Evolutionary conservation across 2,329 filamentous ascomycete species (phyloP), one percentile per base, ranked within the genome.

Genomic region (Epichloe brachyelytri): DNA sequence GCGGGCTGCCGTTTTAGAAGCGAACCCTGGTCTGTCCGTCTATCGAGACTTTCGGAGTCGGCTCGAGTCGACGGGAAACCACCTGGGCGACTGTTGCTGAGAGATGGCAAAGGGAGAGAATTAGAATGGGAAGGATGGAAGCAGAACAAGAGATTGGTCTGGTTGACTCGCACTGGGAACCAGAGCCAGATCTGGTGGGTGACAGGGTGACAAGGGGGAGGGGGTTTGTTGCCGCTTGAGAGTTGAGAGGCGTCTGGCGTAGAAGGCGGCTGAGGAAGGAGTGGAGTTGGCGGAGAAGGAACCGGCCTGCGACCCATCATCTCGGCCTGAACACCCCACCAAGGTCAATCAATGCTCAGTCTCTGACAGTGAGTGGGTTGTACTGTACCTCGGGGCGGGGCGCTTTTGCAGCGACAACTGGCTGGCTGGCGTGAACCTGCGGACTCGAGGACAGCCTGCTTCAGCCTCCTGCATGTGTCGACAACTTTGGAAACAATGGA

Each of bases 1-100:
- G 48, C 34, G 36, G 44, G 44, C n/a, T 45, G 52, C 43, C 50
- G 48, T 50, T 45, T 45, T 40, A 53, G 43, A 38, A 41, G 36
- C 22, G 30, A 50, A 41, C n/a, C 48, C 50, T 53, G 51, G 33
- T 48, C 43, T 34, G 14, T 15, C 26, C 30, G 19, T 49, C 19
- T 26, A n/a, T 44, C 50, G 45, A 48, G 26, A 33, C 33, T 33
- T 14, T 52, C 41, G 20, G n/a, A 22, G 33, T 8, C 38, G 11
- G 19, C 30, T 37, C 37, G 49, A 39, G 45, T 37, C 45, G 45
- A 33, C 17, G 20, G 33, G 15, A 36, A 30, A 44, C 30, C 14
- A 48, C 45, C 30, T 30, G 17, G 34, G 37, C 14, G 37, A 33
- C 11, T 30, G 36, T 43, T 43, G 22, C 5, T 51, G 45, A 30